Conservation (phyloP, 345 rosid species). For the Raphanus raphanistrum region DNA sequence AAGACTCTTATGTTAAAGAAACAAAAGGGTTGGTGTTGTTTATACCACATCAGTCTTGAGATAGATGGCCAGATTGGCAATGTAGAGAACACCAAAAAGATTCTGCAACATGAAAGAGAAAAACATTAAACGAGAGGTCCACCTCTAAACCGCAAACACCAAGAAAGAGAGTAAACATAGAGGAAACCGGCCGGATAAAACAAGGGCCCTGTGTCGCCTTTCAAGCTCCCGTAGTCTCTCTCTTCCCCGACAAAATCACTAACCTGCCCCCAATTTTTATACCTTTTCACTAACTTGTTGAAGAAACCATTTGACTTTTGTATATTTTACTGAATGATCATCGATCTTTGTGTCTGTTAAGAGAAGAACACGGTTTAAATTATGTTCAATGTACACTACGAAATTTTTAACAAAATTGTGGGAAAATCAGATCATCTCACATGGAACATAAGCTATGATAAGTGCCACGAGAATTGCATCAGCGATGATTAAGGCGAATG, state of each 20-base stretch:
- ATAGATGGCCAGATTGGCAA: slow-evolving; percentile 67
- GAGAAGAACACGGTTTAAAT: not conserved
- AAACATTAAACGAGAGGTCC: not conserved
- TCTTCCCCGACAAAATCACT: slow-evolving; percentile 72
- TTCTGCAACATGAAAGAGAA: slow-evolving; percentile 50
- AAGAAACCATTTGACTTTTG: too few relatives aligned
- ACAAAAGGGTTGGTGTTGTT: not conserved
- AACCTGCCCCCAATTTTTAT: slow-evolving; percentile 37
- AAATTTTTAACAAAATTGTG: not conserved
- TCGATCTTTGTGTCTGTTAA: not conserved
- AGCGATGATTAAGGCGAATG: slow-evolving; percentile 46
- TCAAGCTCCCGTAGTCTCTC: slow-evolving; percentile 80
- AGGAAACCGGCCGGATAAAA: slow-evolving; percentile 97
- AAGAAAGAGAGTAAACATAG: slow-evolving; percentile 62
- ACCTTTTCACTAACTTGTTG: too few relatives aligned
- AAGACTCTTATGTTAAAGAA: too few relatives aligned
- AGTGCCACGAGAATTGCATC: slow-evolving; percentile 71
- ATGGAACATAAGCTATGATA: slow-evolving; percentile 75
- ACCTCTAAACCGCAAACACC: too few relatives aligned
- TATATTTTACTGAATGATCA: too few relatives aligned
- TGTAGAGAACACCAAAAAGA: slow-evolving; percentile 73
- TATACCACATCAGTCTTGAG: slow-evolving; percentile 74
- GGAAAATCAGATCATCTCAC: slow-evolving; percentile 43
- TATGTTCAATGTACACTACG: not conserved
- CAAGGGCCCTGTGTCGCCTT: slow-evolving; percentile 92